phyloP scores from a whole-genome alignment of 2,329 filamentous ascomycete genomes.

The Xylariaceae sp. region DNA sequence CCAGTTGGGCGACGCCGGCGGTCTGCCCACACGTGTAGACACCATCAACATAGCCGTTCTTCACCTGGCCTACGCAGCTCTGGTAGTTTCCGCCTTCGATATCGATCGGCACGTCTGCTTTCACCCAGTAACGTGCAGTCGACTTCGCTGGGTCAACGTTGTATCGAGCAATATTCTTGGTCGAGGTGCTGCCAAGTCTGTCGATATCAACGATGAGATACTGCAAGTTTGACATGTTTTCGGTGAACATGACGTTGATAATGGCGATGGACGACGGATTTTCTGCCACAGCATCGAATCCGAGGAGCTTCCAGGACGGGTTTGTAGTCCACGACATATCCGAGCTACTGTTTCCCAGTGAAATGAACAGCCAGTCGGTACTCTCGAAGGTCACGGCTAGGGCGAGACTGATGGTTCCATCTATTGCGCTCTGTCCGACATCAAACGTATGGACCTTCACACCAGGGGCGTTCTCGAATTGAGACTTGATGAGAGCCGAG shows the following conservation, averaged over 20 bases:
- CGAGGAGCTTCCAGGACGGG: not conserved
- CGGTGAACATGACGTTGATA: not conserved
- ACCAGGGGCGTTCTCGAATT: not conserved
- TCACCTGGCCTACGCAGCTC: constrained; percentile 2
- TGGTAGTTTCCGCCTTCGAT: constrained; percentile 5
- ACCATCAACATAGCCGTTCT: constrained; percentile 2
- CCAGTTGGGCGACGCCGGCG: not conserved
- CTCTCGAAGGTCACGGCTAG: not conserved
- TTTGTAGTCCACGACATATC: constrained; percentile 2
- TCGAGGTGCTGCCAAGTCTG: not conserved
- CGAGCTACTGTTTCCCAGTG: not conserved
- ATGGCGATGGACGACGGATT: not conserved
- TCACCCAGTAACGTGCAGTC: constrained; percentile 4
- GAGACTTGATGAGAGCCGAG: not conserved
- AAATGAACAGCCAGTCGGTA: constrained; percentile 3
- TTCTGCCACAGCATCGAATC: constrained; percentile 5
- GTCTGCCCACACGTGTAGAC: constrained; percentile 2
- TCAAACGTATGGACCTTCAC: not conserved
- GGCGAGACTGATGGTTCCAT: constrained; percentile 3
- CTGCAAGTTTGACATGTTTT: not conserved
- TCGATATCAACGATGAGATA: constrained; percentile 3
- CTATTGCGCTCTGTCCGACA: constrained; percentile 1
- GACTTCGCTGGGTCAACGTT: constrained; percentile 4
- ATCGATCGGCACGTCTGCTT: constrained; percentile 1
- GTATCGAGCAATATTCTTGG: constrained; percentile 5